These are phyloP conservation scores for Camellia lanceoleosa DNA, from an alignment of 148 eudicot species.

Conservation along the genomic window DNA sequence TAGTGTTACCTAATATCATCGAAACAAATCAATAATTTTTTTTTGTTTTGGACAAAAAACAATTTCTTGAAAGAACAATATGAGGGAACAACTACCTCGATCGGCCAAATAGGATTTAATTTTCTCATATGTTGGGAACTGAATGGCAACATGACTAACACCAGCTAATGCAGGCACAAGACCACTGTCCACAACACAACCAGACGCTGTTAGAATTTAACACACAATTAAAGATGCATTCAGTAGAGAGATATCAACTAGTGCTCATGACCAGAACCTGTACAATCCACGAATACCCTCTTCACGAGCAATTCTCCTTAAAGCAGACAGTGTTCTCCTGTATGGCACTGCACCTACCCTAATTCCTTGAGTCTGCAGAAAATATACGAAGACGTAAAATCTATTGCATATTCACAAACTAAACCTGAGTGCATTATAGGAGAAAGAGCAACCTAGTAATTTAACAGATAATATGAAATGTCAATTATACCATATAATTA, in stretches of 20 bases:
- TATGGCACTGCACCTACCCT: constrained; percentile 65
- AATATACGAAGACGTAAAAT: constrained; percentile 8
- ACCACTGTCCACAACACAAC: constrained; percentile 53
- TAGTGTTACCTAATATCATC: constrained; percentile 49
- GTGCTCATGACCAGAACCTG: constrained; percentile 43
- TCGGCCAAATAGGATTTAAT: constrained; percentile 75
- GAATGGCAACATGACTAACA: constrained; percentile 89
- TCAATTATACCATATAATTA: too few species aligned
- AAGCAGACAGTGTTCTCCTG: constrained; percentile 74
- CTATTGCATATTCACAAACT: neutral
- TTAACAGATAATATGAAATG: too few species aligned
- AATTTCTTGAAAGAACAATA: neutral
- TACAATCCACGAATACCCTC: constrained; percentile 94
- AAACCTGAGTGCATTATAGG: constrained; percentile 40
- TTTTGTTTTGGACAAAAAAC: neutral
- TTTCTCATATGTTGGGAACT: constrained; percentile 86
- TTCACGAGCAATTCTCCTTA: constrained; percentile 64
- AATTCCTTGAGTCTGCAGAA: constrained; percentile 87
- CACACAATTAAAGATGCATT: neutral
- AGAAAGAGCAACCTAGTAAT: constrained; percentile 36
- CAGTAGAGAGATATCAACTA: neutral
- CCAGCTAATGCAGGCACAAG: constrained; percentile 95
- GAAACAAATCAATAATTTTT: constrained; percentile 1
- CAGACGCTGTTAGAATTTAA: constrained; percentile 18
- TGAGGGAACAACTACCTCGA: constrained; percentile 36